These are phyloP conservation scores for Aphanomyces cochlioides DNA, from an alignment of 352 stramenopile species.

Conservation along the genomic window DNA sequence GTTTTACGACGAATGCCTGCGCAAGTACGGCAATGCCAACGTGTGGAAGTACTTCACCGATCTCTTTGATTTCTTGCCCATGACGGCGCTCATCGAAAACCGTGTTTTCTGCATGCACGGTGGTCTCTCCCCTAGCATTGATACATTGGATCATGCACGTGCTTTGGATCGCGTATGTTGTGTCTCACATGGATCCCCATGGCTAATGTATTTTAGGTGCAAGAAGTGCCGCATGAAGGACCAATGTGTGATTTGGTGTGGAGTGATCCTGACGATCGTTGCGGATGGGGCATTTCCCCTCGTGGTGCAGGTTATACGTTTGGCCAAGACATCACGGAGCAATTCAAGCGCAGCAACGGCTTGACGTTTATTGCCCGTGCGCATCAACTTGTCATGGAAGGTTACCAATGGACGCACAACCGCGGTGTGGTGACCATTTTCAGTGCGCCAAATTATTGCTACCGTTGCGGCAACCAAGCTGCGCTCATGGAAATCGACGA, in stretches of 20 bases:
- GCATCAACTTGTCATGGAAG: conserved; percentile 92
- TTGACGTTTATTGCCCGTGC: conserved; percentile 83
- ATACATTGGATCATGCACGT: conserved; percentile 82
- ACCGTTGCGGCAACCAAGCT: conserved; percentile 94
- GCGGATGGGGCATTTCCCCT: conserved; percentile 82
- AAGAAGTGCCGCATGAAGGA: conserved; percentile 84
- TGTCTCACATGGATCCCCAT: neutral
- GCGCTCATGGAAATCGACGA: conserved; percentile 94
- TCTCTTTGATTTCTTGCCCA: conserved; percentile 84
- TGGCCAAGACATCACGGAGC: conserved; percentile 82
- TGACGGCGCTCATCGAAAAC: conserved; percentile 87
- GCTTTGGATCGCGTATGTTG: conserved; percentile 57
- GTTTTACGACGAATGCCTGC: conserved; percentile 70
- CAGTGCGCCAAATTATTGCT: conserved; percentile 93
- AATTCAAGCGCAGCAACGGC: conserved; percentile 88
- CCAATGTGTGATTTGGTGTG: conserved; percentile 87
- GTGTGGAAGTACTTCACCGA: conserved; percentile 90
- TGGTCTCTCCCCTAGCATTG: conserved; percentile 82
- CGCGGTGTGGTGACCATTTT: conserved; percentile 91
- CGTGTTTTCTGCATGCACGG: conserved; percentile 89
- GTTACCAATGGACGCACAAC: conserved; percentile 92
- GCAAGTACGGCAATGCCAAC: conserved; percentile 80
- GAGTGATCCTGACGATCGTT: conserved; percentile 85
- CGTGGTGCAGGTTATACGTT: conserved; percentile 86
- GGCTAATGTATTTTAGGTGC: conserved; percentile 32